A percentile compares a stretch with the other conserved stretches of the same genome.
Conservation (phyloP, 78 protist genomes). For the Diacronema lutheri region DNA sequence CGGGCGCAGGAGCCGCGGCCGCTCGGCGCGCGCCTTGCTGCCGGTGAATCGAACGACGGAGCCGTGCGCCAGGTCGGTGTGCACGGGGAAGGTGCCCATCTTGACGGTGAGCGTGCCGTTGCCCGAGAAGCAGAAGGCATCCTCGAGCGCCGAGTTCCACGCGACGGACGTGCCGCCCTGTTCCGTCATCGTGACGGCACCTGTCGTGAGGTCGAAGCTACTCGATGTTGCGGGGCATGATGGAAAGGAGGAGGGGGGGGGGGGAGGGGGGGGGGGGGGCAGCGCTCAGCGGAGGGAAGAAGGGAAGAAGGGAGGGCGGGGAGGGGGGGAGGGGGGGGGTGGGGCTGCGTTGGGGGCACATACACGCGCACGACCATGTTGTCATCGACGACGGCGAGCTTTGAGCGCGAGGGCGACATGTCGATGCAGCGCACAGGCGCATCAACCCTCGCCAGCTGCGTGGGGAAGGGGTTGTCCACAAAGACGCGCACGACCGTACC, state of each 20-base stretch:
- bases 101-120: constrained; percentile 60
- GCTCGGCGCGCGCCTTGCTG: no score
- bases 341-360: no score
- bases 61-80: constrained; percentile 53
- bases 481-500: constrained; percentile 69
- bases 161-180: no score
- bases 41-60: constrained; percentile 13
- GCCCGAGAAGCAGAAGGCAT: constrained; percentile 63
- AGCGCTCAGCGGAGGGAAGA: no score
- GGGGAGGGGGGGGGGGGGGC: no score
- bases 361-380: constrained; percentile 50
- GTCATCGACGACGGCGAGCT: constrained; percentile 66
- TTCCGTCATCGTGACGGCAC: no score
- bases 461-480: constrained; percentile 74
- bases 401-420: not conserved
- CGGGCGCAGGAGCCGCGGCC: no score
- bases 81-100: constrained; percentile 67
- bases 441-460: constrained; percentile 20
- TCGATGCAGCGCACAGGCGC: constrained; percentile 60
- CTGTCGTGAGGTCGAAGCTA: no score
- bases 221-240: no score
- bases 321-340: no score
- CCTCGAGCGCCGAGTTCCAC: constrained; percentile 64
- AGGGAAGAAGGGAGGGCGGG: no score
- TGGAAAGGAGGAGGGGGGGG: no score